Evolutionary conservation across 352 stramenopile species (phyloP).

Genomic region (Blastocystis sp.): DNA sequence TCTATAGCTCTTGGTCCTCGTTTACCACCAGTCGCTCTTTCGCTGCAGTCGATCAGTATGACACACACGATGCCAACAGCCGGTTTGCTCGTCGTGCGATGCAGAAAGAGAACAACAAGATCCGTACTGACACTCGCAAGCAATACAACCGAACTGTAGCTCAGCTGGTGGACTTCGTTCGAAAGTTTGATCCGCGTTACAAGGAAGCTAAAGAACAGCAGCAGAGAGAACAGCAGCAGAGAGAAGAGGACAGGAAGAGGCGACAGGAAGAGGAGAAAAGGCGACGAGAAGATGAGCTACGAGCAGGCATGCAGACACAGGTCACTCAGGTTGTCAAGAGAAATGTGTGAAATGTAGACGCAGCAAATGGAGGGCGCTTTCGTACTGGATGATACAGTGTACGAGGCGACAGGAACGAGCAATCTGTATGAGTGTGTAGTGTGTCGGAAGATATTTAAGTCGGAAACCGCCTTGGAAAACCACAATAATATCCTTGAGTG

Average conservation of each 20-base stretch:
- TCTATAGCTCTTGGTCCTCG: slow-evolving; percentile 69
- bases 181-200: slow-evolving; percentile 74
- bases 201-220: slow-evolving; percentile 68
- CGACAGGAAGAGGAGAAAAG: slow-evolving; percentile 19
- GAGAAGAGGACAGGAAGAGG: slow-evolving; percentile 3
- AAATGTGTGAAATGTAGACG: slow-evolving; percentile 66
- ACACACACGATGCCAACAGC: slow-evolving; percentile 68
- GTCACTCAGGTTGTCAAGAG: slow-evolving; percentile 67
- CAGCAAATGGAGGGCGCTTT: slow-evolving; percentile 17
- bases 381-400: slow-evolving; percentile 63
- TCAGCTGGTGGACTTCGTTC: slow-evolving; percentile 73
- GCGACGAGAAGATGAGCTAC: slow-evolving; percentile 50
- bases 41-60: slow-evolving; percentile 74
- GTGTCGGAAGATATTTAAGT: slow-evolving; percentile 80
- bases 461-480: slow-evolving; percentile 75
- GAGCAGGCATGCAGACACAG: slow-evolving; percentile 66
- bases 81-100: slow-evolving; percentile 72
- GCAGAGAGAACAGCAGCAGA: slow-evolving; percentile 50
- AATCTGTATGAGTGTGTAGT: slow-evolving; percentile 72
- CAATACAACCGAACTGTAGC: slow-evolving; percentile 73
- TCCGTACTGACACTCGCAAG: slow-evolving; percentile 69
- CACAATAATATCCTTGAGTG: slow-evolving; percentile 72
- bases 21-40: slow-evolving; percentile 73
- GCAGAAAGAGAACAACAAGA: slow-evolving; percentile 78
- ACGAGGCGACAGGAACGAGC: slow-evolving; percentile 60